A percentile compares a stretch with the other conserved stretches of the same genome.
These are phyloP conservation scores for Selaginella tamariscina DNA, from an alignment of 75 land plant species.

Conservation along the genomic window DNA sequence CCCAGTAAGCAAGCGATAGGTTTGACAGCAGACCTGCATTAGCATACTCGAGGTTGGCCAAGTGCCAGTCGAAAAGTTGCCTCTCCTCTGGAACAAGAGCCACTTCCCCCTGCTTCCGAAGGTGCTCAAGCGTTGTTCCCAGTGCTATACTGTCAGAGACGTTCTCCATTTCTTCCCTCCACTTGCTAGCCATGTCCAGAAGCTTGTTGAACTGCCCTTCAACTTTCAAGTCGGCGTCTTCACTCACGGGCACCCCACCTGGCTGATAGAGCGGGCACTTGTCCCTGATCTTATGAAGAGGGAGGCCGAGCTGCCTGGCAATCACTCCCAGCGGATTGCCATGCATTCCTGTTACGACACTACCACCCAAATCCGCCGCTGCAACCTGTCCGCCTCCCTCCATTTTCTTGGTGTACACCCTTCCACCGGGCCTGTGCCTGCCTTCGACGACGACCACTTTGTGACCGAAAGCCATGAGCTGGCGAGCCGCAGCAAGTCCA, in stretches of 20 bases:
- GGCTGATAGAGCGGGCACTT: slow-evolving; percentile 82
- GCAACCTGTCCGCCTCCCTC: slow-evolving; percentile 51
- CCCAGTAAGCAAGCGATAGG: slow-evolving; percentile 92
- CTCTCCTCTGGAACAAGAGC: slow-evolving; percentile 48
- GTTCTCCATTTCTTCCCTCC: slow-evolving; percentile 79
- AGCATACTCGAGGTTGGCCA: slow-evolving; percentile 95
- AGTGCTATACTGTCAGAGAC: slow-evolving; percentile 70
- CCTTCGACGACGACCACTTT: slow-evolving; percentile 82
- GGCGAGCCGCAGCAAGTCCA: slow-evolving; percentile 38
- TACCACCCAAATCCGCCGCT: slow-evolving; percentile 92
- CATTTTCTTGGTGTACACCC: slow-evolving; percentile 92
- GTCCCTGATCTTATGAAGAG: slow-evolving; percentile 79
- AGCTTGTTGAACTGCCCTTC: slow-evolving; percentile 71
- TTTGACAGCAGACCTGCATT: slow-evolving; percentile 88
- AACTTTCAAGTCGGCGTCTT: slow-evolving; percentile 56
- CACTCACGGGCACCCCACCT: slow-evolving; percentile 68
- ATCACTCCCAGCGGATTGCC: slow-evolving; percentile 91
- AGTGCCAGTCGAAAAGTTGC: slow-evolving; percentile 85
- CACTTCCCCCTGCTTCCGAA: slow-evolving; percentile 45
- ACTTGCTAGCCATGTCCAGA: slow-evolving; percentile 59
- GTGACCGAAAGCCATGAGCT: slow-evolving; percentile 69
- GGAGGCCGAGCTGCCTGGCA: slow-evolving; percentile 54
- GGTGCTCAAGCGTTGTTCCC: slow-evolving; percentile 81
- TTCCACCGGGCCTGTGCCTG: slow-evolving; percentile 80
- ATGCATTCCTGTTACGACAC: slow-evolving; percentile 85